Evolutionary conservation across 139 green algal genomes (phyloP), one percentile per base, ranked within the genome.

Genomic region (Coccomyxa sp.): DNA sequence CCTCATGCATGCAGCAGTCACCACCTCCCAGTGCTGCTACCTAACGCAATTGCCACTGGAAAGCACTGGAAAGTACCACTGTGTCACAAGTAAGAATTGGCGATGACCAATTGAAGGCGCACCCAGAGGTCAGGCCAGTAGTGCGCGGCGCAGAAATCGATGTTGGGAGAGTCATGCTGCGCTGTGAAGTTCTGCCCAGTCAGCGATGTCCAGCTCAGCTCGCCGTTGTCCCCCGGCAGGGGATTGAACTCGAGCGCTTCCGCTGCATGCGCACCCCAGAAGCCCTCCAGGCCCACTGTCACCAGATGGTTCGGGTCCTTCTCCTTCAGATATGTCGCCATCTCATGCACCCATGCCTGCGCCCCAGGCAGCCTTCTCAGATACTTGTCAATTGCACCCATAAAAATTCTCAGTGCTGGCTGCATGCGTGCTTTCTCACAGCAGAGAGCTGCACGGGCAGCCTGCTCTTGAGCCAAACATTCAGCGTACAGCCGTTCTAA

Each of bases 61-160:
- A 51, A 51, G 3, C 38, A 51, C 38, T 7, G 38, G 38, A 51
- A 51, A 51, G 38, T 51, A 51, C 38, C 38, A 51, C 38, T 11
- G 38, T 51, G 38, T 51, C 38, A 51, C 38, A 51, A 11, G 38
- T n/a, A 51, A 51, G 38, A 7, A 3, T 51, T 51, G 38, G 63
- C 63, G 63, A 15, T 71, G 63, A 27, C 16, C 17, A 17, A 17
- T 77, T 25, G 23, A 12, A 38, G 27, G 71, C 71, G 27, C 9
- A 77, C 71, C 91, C 91, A 95, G 66, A 91, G 88, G 84, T 95
- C 90, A 45, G 91, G 91, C 93, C 93, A 96, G 38, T 88, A 80
- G 83, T 96, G 93, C 76, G 94, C 87, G 30, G 85, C 90, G 1
- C 82, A 88, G 59, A 95, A 97, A 88, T 97, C 93, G 28, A 97